A percentile compares a stretch with the other conserved stretches of the same genome.
phyloP scores from a whole-genome alignment of 768 basidiomycete species.

The Tulasnella sp. region DNA sequence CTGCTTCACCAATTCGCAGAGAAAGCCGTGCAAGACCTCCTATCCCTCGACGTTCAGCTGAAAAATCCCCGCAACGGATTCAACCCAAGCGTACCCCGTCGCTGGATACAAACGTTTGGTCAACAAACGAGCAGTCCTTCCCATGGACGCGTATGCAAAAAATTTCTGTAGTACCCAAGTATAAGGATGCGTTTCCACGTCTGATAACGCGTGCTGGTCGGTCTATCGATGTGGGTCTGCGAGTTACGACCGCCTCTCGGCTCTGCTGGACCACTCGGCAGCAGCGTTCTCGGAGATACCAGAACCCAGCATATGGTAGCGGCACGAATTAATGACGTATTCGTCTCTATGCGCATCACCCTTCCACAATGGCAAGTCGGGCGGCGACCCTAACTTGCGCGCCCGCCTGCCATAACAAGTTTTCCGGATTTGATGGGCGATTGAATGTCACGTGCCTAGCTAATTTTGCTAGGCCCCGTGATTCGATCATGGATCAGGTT shows the following conservation, averaged over 20 bases:
- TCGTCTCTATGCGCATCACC: background rate
- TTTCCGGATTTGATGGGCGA: background rate
- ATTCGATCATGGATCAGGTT: background rate
- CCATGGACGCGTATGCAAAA: background rate
- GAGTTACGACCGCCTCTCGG: slow-evolving; percentile 7
- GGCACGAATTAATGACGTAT: background rate
- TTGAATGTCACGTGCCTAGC: background rate
- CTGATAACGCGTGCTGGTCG: background rate
- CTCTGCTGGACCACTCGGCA: background rate
- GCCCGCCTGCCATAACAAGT: background rate
- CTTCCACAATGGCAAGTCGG: background rate
- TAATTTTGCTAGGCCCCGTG: background rate
- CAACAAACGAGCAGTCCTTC: background rate
- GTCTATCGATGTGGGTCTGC: background rate
- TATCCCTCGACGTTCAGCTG: background rate
- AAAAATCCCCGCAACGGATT: slow-evolving; percentile 4
- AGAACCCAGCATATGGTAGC: background rate
- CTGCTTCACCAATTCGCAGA: background rate
- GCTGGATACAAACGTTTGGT: background rate
- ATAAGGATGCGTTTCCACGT: background rate
- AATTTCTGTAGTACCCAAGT: background rate
- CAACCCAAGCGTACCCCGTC: background rate
- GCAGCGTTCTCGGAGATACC: slow-evolving; percentile 3
- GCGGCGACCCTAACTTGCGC: background rate
- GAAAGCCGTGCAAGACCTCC: background rate